Conservation (phyloP, 1,284 basidiomycete genomes). For the Cystobasidium pallidum region DNA sequence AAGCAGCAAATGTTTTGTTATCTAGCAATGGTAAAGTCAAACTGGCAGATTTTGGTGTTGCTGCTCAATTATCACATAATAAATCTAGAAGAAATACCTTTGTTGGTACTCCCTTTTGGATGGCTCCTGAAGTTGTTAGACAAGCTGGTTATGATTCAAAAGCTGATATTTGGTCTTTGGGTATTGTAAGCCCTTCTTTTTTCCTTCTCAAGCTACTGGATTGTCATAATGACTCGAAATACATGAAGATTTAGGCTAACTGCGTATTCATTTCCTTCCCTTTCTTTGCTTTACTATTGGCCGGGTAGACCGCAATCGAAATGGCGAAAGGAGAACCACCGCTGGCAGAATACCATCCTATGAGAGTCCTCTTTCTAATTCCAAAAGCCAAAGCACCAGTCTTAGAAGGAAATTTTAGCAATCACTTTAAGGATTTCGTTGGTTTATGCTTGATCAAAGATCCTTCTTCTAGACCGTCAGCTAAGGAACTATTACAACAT, state of each 20-base stretch:
- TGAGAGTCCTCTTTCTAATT: slow-evolving; percentile 60
- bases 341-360: slow-evolving; percentile 60
- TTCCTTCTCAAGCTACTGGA: background rate
- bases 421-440: slow-evolving; percentile 91
- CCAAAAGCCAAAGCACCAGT: slow-evolving; percentile 77
- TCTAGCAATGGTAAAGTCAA: slow-evolving; percentile 91
- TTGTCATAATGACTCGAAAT: too few relatives aligned
- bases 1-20: slow-evolving; percentile 92
- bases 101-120: slow-evolving; percentile 89
- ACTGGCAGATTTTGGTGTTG: slow-evolving; percentile 94
- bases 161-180: slow-evolving; percentile 60
- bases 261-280: too few relatives aligned
- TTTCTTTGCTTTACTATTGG: too few relatives aligned
- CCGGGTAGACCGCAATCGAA: slow-evolving; percentile 55
- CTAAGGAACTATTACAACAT: slow-evolving; percentile 88
- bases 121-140: slow-evolving; percentile 95
- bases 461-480: slow-evolving; percentile 78
- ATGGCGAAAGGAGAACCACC: slow-evolving; percentile 60
- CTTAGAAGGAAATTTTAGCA: slow-evolving; percentile 79
- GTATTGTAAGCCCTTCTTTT: slow-evolving; percentile 53
- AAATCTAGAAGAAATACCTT: slow-evolving; percentile 88
- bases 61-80: slow-evolving; percentile 77
- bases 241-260: too few relatives aligned
- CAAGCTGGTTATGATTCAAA: slow-evolving; percentile 73
- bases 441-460: slow-evolving; percentile 90